phyloP scores from a whole-genome alignment of 306 rosid species.

The Arachis hypogaea region DNA sequence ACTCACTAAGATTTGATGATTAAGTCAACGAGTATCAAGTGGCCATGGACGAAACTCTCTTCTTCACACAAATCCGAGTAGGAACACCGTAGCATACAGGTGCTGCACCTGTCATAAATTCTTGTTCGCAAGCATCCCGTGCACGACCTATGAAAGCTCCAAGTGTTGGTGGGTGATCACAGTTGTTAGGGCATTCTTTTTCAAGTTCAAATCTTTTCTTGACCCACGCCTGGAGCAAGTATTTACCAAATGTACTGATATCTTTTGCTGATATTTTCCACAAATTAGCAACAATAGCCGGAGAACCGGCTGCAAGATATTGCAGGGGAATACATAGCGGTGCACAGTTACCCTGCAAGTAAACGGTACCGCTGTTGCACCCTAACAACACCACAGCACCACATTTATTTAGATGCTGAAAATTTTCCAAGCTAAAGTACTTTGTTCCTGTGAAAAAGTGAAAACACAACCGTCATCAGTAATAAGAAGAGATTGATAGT shows the following conservation, averaged over 20 bases:
- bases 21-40: too few relatives aligned
- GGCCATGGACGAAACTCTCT: conserved; percentile 20
- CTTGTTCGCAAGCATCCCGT: conserved; percentile 75
- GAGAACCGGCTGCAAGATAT: conserved; percentile 83
- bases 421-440: conserved; percentile 69
- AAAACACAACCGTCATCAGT: conserved; percentile 16
- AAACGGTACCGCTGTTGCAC: conserved; percentile 82
- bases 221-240: conserved; percentile 78
- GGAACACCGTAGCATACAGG: conserved; percentile 96
- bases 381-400: conserved; percentile 92
- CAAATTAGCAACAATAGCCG: conserved; percentile 70
- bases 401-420: conserved; percentile 74
- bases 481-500: conserved; percentile 17
- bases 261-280: conserved; percentile 97
- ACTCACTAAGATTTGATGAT: too few relatives aligned
- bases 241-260: conserved; percentile 76
- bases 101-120: conserved; percentile 83
- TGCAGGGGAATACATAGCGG: conserved; percentile 81
- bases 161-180: conserved; percentile 64
- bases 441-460: conserved; percentile 64
- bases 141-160: conserved; percentile 84
- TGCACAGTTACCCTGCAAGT: conserved; percentile 69
- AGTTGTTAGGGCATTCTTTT: conserved; percentile 45
- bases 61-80: conserved; percentile 72
- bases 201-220: conserved; percentile 56